These are phyloP conservation scores for Phytophthora boehmeriae DNA, from an alignment of 352 stramenopile species.

Conservation along the genomic window DNA sequence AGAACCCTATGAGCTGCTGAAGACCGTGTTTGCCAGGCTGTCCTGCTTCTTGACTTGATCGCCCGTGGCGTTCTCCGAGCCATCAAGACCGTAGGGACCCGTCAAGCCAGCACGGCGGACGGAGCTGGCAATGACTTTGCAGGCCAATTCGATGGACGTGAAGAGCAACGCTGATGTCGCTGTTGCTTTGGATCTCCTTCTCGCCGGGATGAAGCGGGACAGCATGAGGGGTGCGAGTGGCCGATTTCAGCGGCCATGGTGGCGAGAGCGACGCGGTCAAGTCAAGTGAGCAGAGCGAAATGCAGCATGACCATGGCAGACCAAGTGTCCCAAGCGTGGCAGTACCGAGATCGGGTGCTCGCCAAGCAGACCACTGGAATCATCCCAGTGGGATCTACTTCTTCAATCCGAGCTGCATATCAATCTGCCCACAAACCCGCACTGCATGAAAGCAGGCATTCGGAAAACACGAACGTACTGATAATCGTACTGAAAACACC, in stretches of 20 bases:
- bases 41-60: too few relatives aligned
- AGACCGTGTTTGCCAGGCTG: constrained; percentile 95
- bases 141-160: constrained; percentile 94
- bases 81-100: too few relatives aligned
- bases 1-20: constrained; percentile 98
- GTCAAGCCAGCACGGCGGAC: too few relatives aligned
- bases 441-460: not conserved
- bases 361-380: not conserved
- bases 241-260: constrained; percentile 50
- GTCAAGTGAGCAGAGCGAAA: constrained; percentile 10
- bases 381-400: too few relatives aligned
- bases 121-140: too few relatives aligned
- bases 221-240: constrained; percentile 92
- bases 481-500: too few relatives aligned
- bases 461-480: not conserved
- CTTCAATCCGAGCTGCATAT: not conserved
- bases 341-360: not conserved
- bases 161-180: constrained; percentile 95
- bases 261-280: not conserved
- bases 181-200: constrained; percentile 93
- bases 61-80: too few relatives aligned
- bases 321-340: constrained; percentile 3
- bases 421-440: too few relatives aligned
- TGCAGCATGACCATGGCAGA: not conserved
- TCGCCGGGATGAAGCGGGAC: constrained; percentile 93